phyloP scores from a whole-genome alignment of 2,329 filamentous ascomycete species.

The Xylaria hypoxylon region DNA sequence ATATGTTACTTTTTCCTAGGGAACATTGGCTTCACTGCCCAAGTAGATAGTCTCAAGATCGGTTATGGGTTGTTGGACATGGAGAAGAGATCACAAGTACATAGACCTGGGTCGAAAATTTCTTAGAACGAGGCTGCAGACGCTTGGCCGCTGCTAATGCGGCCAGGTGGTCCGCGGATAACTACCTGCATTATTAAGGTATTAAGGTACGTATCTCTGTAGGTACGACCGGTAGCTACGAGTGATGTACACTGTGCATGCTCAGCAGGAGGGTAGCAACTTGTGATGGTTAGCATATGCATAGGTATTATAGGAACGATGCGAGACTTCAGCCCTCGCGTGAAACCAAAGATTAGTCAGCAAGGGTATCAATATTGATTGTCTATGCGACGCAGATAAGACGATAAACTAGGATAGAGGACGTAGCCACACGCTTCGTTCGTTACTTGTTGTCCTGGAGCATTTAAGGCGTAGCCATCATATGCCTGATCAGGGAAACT shows the following conservation, averaged over 20 bases:
- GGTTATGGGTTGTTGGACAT: neutral
- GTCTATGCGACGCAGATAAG: neutral
- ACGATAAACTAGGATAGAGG: neutral
- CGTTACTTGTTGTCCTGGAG: neutral
- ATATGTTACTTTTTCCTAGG: neutral
- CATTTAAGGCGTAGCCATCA: neutral
- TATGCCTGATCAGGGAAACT: neutral
- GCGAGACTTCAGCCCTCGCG: neutral
- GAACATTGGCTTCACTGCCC: neutral
- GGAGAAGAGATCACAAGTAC: neutral
- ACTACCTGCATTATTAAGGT: conserved; percentile 1
- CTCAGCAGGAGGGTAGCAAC: conserved; percentile 10
- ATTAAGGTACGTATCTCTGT: neutral
- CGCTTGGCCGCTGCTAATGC: conserved; percentile 28
- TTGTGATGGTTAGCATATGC: conserved; percentile 26
- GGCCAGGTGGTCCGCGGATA: conserved; percentile 18
- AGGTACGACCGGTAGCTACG: neutral
- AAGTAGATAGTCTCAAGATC: neutral
- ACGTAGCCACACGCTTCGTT: neutral
- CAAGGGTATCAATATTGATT: neutral
- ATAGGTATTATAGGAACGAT: neutral
- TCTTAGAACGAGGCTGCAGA: conserved; percentile 10
- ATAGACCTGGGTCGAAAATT: no score
- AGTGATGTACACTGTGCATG: conserved; percentile 8
- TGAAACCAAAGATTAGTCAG: conserved; percentile 3